A percentile compares a stretch with the other conserved stretches of the same genome.
phyloP scores from a whole-genome alignment of 441 rosid species.

The Populus hybrid region DNA sequence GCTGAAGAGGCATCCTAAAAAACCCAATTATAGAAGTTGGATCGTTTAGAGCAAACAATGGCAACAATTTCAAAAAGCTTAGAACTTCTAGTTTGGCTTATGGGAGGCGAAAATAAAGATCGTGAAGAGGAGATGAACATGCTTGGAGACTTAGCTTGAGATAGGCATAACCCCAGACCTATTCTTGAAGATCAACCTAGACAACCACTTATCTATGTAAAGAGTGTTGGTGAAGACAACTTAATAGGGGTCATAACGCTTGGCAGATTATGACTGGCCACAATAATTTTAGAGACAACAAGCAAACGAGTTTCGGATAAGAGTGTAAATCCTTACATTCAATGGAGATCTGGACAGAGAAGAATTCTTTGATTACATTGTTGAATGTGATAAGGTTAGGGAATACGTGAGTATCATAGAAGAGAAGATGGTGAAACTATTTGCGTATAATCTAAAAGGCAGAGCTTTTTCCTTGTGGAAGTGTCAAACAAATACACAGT shows the following conservation, averaged over 20 bases:
- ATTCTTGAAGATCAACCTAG: neutral
- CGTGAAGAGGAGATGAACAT: neutral
- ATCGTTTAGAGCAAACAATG: too few species aligned
- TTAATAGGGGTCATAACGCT: neutral
- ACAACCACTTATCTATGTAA: neutral
- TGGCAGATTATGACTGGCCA: neutral
- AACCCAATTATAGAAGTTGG: too few species aligned
- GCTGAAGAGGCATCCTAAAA: too few species aligned
- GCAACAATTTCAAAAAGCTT: too few species aligned
- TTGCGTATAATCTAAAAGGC: neutral
- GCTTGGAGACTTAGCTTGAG: neutral
- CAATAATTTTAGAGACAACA: neutral
- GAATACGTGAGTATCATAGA: neutral
- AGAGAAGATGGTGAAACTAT: neutral
- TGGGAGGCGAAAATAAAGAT: neutral
- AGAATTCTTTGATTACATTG: neutral
- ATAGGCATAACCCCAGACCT: neutral
- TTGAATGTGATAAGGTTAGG: neutral
- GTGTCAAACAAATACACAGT: neutral
- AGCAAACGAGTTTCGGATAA: neutral
- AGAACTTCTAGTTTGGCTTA: too few species aligned
- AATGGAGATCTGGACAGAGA: neutral
- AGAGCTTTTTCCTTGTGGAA: neutral
- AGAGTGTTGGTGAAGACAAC: neutral
- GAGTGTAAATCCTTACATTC: neutral